Evolutionary conservation across 1,284 basidiomycete species (phyloP).

Genomic region (Sporisorium sorghi): DNA sequence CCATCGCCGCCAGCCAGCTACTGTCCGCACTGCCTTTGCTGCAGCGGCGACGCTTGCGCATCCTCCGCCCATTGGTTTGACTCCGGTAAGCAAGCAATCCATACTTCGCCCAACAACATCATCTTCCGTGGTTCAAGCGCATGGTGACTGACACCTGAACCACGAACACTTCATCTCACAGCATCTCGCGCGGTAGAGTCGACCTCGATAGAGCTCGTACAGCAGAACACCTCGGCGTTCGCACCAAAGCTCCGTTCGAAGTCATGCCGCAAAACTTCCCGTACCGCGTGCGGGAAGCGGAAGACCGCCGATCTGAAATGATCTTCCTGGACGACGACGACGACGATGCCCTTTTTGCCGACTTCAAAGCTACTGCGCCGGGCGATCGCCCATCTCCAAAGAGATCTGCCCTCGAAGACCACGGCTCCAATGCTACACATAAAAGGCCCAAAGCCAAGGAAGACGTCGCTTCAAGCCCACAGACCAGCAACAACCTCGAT

Average conservation of each 20-base stretch:
- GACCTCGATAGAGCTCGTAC: background rate
- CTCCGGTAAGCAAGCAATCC: background rate
- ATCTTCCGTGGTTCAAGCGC: background rate
- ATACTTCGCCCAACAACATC: background rate
- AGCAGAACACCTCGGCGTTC: background rate
- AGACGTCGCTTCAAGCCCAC: background rate
- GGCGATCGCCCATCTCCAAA: slow-evolving; percentile 21
- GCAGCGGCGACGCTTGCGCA: background rate
- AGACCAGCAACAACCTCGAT: background rate
- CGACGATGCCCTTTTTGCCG: slow-evolving; percentile 11
- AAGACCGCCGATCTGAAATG: slow-evolving; percentile 19
- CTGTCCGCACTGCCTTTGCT: background rate
- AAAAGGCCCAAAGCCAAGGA: slow-evolving; percentile 11
- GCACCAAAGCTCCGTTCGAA: background rate
- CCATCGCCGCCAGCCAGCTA: background rate
- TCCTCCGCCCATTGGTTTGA: background rate
- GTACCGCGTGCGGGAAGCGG: slow-evolving; percentile 9
- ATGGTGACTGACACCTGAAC: background rate
- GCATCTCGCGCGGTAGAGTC: background rate
- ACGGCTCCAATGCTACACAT: background rate
- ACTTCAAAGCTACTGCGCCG: background rate
- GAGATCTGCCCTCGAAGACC: background rate
- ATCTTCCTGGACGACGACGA: slow-evolving; percentile 31
- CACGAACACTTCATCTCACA: background rate
- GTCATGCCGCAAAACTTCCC: slow-evolving; percentile 7